phyloP scores from a whole-genome alignment of 306 rosid species.

The cucumber (Cucumis sativus) region DNA sequence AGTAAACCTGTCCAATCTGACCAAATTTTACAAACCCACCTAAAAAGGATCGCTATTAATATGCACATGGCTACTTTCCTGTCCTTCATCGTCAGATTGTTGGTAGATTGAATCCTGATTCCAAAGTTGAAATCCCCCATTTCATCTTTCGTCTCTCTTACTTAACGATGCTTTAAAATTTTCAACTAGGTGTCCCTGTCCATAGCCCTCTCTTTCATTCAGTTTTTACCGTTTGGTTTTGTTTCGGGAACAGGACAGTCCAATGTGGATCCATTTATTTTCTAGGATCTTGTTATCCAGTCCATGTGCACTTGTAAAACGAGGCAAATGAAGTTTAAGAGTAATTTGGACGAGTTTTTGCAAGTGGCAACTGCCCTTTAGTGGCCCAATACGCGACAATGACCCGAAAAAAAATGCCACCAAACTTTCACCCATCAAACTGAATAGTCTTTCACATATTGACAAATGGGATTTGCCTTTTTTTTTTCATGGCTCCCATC shows the following conservation, averaged over 20 bases:
- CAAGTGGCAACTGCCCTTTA: background rate
- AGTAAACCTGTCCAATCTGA: background rate
- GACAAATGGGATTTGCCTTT: background rate
- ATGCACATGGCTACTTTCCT: background rate
- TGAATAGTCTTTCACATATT: background rate
- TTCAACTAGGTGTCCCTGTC: background rate
- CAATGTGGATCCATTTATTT: background rate
- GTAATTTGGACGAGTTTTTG: background rate
- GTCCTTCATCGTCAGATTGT: background rate
- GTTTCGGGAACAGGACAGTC: background rate
- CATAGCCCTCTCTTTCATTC: background rate
- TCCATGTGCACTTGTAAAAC: background rate
- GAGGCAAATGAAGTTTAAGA: background rate
- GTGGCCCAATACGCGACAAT: conserved; percentile 1
- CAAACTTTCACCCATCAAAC: background rate
- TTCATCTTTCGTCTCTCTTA: background rate
- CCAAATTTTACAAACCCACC: background rate
- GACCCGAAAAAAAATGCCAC: background rate
- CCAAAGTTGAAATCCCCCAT: background rate
- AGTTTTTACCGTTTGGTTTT: background rate
- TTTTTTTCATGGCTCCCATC: background rate
- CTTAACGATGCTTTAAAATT: background rate
- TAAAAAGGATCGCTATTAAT: background rate
- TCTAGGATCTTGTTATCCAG: background rate
- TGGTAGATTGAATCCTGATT: background rate